Base-by-base conservation (phyloP, 768 basidiomycete species). In the Mycena galericulata region DNA sequence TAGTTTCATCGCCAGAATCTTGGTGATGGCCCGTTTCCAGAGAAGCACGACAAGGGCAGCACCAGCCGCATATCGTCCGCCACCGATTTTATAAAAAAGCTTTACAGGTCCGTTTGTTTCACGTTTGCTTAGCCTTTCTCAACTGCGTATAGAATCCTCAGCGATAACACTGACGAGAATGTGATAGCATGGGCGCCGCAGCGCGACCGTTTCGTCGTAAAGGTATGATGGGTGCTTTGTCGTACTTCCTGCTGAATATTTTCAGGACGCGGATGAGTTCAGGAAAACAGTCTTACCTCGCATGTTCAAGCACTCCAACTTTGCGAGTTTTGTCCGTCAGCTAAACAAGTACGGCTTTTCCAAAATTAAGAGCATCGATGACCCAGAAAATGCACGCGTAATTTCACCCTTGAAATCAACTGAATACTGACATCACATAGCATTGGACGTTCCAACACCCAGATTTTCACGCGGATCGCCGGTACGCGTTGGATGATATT, bases 311-410 rank as follows among this genome's bases (percentile, higher is more conserved):
- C 95, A 97, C 77, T 94, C 92, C 10, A 97, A 97, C 76, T 97
- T 97, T 78, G 95, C 95, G 29, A 89, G 87, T 60, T 97, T 97
- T 76, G 95, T 97, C 3, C 87, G 95, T 12, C 95, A 97, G 78
- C 85, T 97, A 32, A 97, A 97, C 85, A 97, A 96, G 78, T 97
- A 97, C 77, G 95, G 96, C 80, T 97, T 97, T 72, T 95, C 96
- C 85, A 97, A 97, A 84, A 92, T 96, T 70, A 97, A 96, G 79
- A 94, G 92, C 74, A 89, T 88, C 3, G 95, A 55, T 29, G 41
- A 29, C 30, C 26, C 14, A 14, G 34, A 36, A 36, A 36, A 36
- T 6, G 34, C 14, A 36, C n/a, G 34, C 14, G 14, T 36, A 14
- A 7, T 14, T 36, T 36, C 34, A 6, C 14, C 6, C 8, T 36